Evolutionary conservation across 1,284 basidiomycete species (phyloP), one percentile per base, ranked within the genome.

Genomic region (Austroboletus novae-zelandiae): DNA sequence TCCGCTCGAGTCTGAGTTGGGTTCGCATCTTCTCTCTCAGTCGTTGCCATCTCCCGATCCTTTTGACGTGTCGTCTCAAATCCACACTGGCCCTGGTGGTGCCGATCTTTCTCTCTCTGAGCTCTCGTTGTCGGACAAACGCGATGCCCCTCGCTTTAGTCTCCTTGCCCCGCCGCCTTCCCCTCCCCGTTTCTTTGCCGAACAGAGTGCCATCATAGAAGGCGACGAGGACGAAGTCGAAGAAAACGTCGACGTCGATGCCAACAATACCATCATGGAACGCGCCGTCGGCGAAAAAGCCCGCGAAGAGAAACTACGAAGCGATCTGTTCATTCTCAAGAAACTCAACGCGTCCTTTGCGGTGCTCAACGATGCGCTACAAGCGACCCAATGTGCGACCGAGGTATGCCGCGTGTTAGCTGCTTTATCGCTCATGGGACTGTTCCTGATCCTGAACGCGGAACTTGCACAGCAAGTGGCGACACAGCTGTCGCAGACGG

Each of bases 291-390:
- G 69, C 6, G 71, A 71, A n/a, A 78, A 73, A 59, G 61, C 73
- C 44, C 76, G 81, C 34, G 86, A 90, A 61, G 87, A 89, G 54
- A 86, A 83, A 61, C 67, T 91, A 36, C 81, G 83, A 54, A 80
- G 78, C 57, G 88, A 91, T 65, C 60, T 87, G 15, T 82, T 84
- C 62, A 76, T 87, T 45, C 69, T 91, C 57, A 80, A 73, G 62
- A 88, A 87, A 62, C 66, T 91, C 20, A 91, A 91, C 59, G 65
- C 77, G 13, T 76, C 84, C 1, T 85, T 91, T 56, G 76, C 81
- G 10, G 60, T 75, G 37, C 84, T 86, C 57, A 83, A 82, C 51
- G 81, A 84, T 23, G 84, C 84, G 9, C 65, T 90, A 50, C 71
- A 73, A 34, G 78, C 79, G 48, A 77, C 82, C 2, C 78, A 79